Percentiles rank a stretch among this genome's conserved stretches.
These are phyloP conservation scores for Salix koriyanagi DNA, from an alignment of 345 rosid genomes.

Conservation along the genomic window DNA sequence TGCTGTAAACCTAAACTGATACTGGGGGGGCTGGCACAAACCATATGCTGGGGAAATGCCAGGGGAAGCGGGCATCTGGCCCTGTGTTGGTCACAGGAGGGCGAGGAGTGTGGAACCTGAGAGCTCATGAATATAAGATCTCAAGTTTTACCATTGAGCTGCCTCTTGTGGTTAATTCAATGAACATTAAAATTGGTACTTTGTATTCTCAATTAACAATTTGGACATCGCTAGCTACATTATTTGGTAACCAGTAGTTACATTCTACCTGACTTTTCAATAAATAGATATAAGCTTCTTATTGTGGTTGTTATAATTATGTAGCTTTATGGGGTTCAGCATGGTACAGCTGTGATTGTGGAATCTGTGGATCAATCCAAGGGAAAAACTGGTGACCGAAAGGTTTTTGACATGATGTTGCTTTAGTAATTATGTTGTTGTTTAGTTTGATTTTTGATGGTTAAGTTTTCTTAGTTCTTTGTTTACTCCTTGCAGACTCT, in stretches of 20 bases:
- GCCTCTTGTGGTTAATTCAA: neutral
- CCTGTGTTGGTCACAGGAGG: too few relatives aligned
- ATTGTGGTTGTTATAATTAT: slow-evolving; percentile 1
- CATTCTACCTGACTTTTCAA: neutral
- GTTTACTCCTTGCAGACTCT: slow-evolving; percentile 42
- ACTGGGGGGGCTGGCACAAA: too few relatives aligned
- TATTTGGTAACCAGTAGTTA: neutral
- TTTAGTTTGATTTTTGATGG: neutral
- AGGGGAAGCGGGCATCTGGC: neutral
- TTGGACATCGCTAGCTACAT: neutral
- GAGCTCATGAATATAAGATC: neutral
- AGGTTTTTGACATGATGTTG: slow-evolving; percentile 35
- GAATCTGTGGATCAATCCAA: slow-evolving; percentile 61
- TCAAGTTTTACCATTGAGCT: neutral
- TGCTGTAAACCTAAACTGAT: too few relatives aligned
- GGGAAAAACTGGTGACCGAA: slow-evolving; percentile 55
- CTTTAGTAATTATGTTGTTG: neutral
- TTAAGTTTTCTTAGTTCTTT: neutral
- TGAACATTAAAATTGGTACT: neutral
- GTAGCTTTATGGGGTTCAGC: slow-evolving; percentile 46
- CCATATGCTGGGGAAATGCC: too few relatives aligned
- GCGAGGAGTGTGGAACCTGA: neutral
- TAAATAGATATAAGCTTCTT: neutral
- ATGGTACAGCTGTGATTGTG: slow-evolving; percentile 40
- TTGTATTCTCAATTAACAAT: neutral